Evolutionary conservation across 306 rosid genomes (phyloP), one percentile per base, ranked within the genome.

Genomic region (Dryas alaskensis): DNA sequence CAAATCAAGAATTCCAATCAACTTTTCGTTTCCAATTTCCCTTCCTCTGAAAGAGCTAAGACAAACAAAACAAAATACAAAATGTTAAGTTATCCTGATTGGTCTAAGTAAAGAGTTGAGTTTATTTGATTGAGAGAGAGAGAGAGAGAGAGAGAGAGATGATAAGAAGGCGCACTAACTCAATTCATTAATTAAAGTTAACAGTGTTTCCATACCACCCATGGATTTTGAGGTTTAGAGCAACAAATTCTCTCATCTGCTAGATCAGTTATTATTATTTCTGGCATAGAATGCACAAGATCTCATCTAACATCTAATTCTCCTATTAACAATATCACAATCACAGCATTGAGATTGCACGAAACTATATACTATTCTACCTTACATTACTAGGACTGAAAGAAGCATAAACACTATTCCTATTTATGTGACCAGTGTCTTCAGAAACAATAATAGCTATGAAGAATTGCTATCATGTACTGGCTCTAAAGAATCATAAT

Each of bases 11-110:
- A 93, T 57, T 37, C 81, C 92, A 72, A 91, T 84, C 88, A 91
- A 48, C 91, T 86, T 91, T 49, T 93, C 97, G 54, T 89, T 85
- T 70, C 98, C 98, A 62, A 85, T 80, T 80, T 93, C 97, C 79
- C 82, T 80, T 80, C 90, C 98, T 73, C 82, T 84, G 79, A 68
- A 70, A 80, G 89, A 81, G 78, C 98, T 89, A 92, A 71, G 76
- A 76, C 9, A 73, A 65, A 72, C 80, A 76, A 22, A 73, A 76
- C 3, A 45, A 63, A 77, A 73, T 37, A 42, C 6, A 40, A 61
- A 61, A 54, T 16, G 31, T 63, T 66, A 69, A 25, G 2, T 14
- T 43, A 60, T 66, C 49, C 37, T 9, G 16, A 11, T 49, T 45
- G 40, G 3, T 19, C 11, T 45, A 37, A 22, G 48, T 4, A 69